These are phyloP conservation scores for Xylaria bambusicola DNA, from an alignment of 495 filamentous ascomycete genomes.

Conservation along the genomic window DNA sequence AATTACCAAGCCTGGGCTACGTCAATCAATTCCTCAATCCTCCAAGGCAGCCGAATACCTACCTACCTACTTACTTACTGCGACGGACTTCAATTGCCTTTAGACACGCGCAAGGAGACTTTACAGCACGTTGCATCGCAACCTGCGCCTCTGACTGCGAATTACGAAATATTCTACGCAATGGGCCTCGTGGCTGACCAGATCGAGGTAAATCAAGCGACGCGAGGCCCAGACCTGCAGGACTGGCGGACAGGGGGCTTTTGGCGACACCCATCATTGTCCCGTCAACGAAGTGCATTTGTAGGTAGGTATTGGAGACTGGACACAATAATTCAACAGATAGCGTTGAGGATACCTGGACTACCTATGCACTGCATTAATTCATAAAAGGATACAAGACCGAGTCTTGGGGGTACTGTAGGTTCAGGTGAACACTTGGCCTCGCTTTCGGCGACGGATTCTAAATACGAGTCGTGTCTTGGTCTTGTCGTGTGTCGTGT, in stretches of 20 bases:
- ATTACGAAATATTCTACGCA: not conserved
- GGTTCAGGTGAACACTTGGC: constrained; percentile 4
- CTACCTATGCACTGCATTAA: too few relatives aligned
- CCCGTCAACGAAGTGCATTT: not conserved
- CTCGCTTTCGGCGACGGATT: constrained; percentile 8
- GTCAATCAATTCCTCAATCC: not conserved
- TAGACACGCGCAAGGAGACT: too few relatives aligned
- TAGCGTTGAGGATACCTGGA: too few relatives aligned
- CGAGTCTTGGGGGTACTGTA: not conserved
- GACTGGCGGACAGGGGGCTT: not conserved
- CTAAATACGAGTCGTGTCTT: too few relatives aligned
- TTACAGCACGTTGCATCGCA: constrained; percentile 6
- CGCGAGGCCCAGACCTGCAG: constrained; percentile 6
- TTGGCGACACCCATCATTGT: constrained; percentile 10
- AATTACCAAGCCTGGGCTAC: constrained; percentile 5
- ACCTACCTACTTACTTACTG: too few relatives aligned
- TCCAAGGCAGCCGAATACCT: not conserved
- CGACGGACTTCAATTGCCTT: too few relatives aligned
- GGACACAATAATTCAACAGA: too few relatives aligned
- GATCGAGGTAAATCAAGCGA: constrained; percentile 13
- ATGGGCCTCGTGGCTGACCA: not conserved
- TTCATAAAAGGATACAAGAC: too few relatives aligned
- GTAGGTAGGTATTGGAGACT: too few relatives aligned
- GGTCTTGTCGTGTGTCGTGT: constrained; percentile 12
- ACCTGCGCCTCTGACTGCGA: not conserved